phyloP scores from a whole-genome alignment of 139 green algal species.

The Picochlorum sp. region DNA sequence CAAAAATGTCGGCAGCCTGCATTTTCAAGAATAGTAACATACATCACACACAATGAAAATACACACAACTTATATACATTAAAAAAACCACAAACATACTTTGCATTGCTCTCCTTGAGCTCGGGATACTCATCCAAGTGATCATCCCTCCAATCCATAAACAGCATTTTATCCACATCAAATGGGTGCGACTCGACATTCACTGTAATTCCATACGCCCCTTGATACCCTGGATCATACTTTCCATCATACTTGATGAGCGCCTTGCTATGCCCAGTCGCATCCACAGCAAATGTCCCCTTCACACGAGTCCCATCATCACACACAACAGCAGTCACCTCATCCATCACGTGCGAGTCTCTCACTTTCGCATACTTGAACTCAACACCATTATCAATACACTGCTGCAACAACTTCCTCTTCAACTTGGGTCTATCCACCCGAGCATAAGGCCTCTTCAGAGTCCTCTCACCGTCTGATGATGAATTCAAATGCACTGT shows the following conservation, averaged over 20 bases:
- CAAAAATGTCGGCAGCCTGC: constrained; percentile 86
- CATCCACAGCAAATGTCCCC: constrained; percentile 74
- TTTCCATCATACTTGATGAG: constrained; percentile 83
- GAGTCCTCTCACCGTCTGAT: not conserved
- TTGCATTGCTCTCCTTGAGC: constrained; percentile 39
- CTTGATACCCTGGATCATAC: constrained; percentile 86
- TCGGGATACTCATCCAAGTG: constrained; percentile 54
- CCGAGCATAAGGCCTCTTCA: constrained; percentile 79
- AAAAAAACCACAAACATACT: constrained; percentile 7
- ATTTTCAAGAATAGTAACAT: not conserved
- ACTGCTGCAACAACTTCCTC: constrained; percentile 68
- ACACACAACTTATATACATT: not conserved
- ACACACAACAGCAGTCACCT: constrained; percentile 32
- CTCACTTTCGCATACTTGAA: constrained; percentile 60
- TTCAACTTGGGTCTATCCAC: constrained; percentile 91
- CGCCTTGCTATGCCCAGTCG: constrained; percentile 77
- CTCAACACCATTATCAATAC: constrained; percentile 25
- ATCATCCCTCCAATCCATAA: constrained; percentile 99
- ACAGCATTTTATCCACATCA: constrained; percentile 89
- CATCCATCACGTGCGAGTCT: not conserved
- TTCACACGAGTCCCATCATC: constrained; percentile 34
- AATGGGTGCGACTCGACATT: constrained; percentile 73
- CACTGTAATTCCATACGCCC: constrained; percentile 88
- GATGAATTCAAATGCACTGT: constrained; percentile 73
- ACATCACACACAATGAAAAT: too few species aligned